Percentiles rank a stretch among this genome's conserved stretches.
Evolutionary conservation across 2,329 filamentous ascomycete genomes (phyloP).

Genomic region (Xylariaceae sp.): DNA sequence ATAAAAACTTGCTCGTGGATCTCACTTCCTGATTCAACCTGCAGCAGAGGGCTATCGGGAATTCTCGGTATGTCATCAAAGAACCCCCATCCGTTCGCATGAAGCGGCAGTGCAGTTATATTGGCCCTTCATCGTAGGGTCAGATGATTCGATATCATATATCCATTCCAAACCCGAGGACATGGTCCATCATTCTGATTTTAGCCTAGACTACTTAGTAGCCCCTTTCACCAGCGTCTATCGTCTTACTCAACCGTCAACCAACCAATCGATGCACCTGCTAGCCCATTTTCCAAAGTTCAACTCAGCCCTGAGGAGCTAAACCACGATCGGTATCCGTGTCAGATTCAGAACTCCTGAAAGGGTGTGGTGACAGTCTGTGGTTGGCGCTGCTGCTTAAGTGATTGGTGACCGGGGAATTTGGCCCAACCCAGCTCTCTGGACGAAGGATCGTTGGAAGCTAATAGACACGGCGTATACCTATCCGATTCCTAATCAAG

Average conservation of each 20-base stretch:
- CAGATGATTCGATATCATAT: neutral
- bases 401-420: conserved; percentile 6
- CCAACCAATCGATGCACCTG: conserved; percentile 23
- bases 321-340: conserved; percentile 16
- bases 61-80: neutral
- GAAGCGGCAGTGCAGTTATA: neutral
- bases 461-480: conserved; percentile 10
- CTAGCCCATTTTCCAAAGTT: conserved; percentile 8
- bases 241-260: conserved; percentile 7
- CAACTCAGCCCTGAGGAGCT: conserved; percentile 22
- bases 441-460: conserved; percentile 13
- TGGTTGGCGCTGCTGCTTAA: neutral
- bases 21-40: neutral
- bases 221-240: neutral
- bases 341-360: conserved; percentile 11
- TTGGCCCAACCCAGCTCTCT: conserved; percentile 11
- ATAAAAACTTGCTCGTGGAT: neutral
- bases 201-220: conserved; percentile 7
- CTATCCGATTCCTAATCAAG: conserved; percentile 15
- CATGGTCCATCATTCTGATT: neutral
- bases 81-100: neutral
- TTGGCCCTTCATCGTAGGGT: neutral
- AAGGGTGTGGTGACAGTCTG: conserved; percentile 10
- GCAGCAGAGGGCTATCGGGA: neutral
- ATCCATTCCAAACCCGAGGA: neutral